phyloP scores from a whole-genome alignment of 345 rosid genomes.

The Populus simonii region DNA sequence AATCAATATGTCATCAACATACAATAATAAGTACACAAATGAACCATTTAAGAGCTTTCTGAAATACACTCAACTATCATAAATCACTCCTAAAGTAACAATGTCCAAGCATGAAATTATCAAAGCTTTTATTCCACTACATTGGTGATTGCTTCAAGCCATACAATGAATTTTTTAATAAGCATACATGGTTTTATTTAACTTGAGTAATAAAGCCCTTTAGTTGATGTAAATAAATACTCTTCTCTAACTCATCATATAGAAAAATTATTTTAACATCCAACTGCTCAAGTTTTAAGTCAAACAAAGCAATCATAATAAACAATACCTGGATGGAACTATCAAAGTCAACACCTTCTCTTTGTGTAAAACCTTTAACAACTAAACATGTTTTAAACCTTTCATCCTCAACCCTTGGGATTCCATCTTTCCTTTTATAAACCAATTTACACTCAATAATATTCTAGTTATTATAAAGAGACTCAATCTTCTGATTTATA shows the following conservation, averaged over 20 bases:
- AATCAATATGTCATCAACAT: slow-evolving; percentile 1
- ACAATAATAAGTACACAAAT: background rate
- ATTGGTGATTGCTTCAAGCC: background rate
- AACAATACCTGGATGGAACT: background rate
- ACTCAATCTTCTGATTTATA: background rate
- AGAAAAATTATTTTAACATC: no score
- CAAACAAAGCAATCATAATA: background rate
- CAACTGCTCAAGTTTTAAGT: no score
- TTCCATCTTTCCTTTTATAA: background rate
- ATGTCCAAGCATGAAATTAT: background rate
- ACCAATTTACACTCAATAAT: background rate
- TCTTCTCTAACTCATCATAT: background rate
- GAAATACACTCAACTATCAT: background rate
- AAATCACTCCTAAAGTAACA: background rate
- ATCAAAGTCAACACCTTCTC: background rate
- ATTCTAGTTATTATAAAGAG: background rate
- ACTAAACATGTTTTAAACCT: background rate
- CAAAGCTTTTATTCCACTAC: background rate
- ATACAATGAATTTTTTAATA: background rate
- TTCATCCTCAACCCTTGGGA: background rate
- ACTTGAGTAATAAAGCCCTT: background rate
- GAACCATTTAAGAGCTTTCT: background rate
- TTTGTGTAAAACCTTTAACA: background rate
- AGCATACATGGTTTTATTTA: background rate
- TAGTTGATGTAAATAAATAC: background rate